Evolutionary conservation across 768 basidiomycete species (phyloP), one percentile per base, ranked within the genome.

Genomic region (Amylocystis lapponica): DNA sequence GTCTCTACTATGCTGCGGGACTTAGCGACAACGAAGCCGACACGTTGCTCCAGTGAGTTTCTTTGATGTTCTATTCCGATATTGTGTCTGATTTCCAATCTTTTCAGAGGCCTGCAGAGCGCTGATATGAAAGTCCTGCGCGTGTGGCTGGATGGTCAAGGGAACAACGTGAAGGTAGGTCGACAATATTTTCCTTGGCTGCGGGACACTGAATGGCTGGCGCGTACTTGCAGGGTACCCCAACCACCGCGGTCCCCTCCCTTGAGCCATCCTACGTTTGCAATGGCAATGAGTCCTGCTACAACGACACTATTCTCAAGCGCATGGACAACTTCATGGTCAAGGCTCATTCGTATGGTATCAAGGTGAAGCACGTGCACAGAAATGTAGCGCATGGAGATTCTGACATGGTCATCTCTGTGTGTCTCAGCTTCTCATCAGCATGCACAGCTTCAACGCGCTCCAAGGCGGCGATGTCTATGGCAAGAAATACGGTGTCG

Each of bases 311-410:
- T 1, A 57, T 67, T 12, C 51, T 69, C 14, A 51, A 67, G 30
- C 54, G 53, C 14, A 54, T 68, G 16, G 66, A 70, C 50, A 62
- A 63, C 25, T 54, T 70, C 38, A 70, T 70, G 67, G 47, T 67
- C 31, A 64, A 64, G 17, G 62, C 66, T 0, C 51, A 66, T 21
- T 46, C 50, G 2, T 56, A 61, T 35, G 66, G 66, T 42, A 55
- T 63, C 44, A 57, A 59, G 57, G 54, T 61, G 29, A 16, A 40
- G 12, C 16, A 26, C 21, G 21, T n/a, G 22, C 32, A 22, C 36
- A 4, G n/a, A 44, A 30, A 20, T 11, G 19, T 16, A 5, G 27
- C 38, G 25, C 27, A 3, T 19, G 12, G 12, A 36, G 12, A 5
- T 14, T 27, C 22, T 36, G n/a, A 12, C 23, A 4, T 34, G 4